phyloP scores from a whole-genome alignment of 768 basidiomycete species.

The Suillus lakei region DNA sequence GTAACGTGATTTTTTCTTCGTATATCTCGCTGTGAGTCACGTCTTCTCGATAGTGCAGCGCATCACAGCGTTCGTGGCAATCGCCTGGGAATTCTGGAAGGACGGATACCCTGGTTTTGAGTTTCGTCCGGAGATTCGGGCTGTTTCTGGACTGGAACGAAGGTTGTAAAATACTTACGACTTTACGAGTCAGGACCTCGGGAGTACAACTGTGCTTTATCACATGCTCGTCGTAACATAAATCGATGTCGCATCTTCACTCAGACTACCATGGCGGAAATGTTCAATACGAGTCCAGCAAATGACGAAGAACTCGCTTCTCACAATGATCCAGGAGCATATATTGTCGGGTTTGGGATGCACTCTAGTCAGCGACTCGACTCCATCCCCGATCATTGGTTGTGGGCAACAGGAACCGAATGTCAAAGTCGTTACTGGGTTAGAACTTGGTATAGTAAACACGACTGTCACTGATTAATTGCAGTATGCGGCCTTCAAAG shows the following conservation, averaged over 20 bases:
- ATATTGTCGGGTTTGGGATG: slow-evolving; percentile 11
- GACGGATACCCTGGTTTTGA: slow-evolving; percentile 83
- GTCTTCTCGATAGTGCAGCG: slow-evolving; percentile 86
- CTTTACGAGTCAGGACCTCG: not conserved
- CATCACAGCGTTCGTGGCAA: slow-evolving; percentile 88
- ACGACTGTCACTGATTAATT: slow-evolving; percentile 1
- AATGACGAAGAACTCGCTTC: not conserved
- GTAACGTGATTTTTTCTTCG: slow-evolving; percentile 95
- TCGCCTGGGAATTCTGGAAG: slow-evolving; percentile 76
- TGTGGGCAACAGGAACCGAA: slow-evolving; percentile 16
- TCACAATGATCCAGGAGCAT: slow-evolving; percentile 24
- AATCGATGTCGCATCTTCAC: not conserved
- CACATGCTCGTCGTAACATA: not conserved
- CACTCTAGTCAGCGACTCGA: slow-evolving; percentile 4
- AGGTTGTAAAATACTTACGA: not conserved
- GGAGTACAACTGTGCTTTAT: not conserved
- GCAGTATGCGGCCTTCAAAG: slow-evolving; percentile 15
- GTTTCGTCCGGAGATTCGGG: slow-evolving; percentile 21
- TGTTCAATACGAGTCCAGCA: not conserved
- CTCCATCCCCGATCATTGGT: not conserved
- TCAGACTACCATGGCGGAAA: not conserved
- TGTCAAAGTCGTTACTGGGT: slow-evolving; percentile 13
- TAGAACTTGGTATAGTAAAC: not conserved
- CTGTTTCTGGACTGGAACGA: slow-evolving; percentile 51
- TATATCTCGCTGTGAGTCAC: slow-evolving; percentile 97